Evolutionary conservation across 2,329 filamentous ascomycete species (phyloP).

Genomic region (Diaporthe citri): DNA sequence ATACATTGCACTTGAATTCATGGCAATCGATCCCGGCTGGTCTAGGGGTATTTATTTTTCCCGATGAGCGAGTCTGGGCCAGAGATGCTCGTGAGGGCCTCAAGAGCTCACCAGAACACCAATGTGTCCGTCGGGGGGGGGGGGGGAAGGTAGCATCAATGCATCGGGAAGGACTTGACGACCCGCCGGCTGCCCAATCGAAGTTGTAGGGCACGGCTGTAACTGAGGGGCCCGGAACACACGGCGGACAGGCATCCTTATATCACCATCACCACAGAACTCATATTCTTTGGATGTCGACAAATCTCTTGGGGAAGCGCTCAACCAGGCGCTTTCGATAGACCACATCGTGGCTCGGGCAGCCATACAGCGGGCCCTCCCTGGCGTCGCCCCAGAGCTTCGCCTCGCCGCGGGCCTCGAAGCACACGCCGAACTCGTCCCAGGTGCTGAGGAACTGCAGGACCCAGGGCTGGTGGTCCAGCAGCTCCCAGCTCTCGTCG

Average conservation of each 20-base stretch:
- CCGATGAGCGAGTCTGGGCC: neutral
- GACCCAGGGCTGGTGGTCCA: conserved; percentile 38
- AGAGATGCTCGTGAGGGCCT: neutral
- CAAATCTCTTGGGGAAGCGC: conserved; percentile 38
- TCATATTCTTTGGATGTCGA: conserved; percentile 38
- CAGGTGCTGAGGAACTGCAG: conserved; percentile 41
- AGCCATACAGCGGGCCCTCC: conserved; percentile 39
- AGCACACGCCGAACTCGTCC: conserved; percentile 39
- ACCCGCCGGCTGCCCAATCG: neutral
- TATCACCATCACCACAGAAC: conserved; percentile 12
- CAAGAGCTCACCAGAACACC: neutral
- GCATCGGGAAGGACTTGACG: neutral
- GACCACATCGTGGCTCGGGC: conserved; percentile 39
- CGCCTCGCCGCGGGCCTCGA: conserved; percentile 34
- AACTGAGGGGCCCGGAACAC: neutral
- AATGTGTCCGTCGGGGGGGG: neutral
- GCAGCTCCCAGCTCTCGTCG: conserved; percentile 40
- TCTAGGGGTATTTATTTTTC: conserved; percentile 17
- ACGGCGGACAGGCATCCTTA: neutral
- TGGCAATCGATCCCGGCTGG: conserved; percentile 19
- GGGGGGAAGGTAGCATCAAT: neutral
- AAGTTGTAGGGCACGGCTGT: too few species aligned
- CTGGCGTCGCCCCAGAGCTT: conserved; percentile 39
- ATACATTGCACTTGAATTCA: conserved; percentile 21
- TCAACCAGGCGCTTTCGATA: conserved; percentile 40